phyloP scores from a whole-genome alignment of 2,329 filamentous ascomycete species.

The Myriosclerotinia scirpicola region DNA sequence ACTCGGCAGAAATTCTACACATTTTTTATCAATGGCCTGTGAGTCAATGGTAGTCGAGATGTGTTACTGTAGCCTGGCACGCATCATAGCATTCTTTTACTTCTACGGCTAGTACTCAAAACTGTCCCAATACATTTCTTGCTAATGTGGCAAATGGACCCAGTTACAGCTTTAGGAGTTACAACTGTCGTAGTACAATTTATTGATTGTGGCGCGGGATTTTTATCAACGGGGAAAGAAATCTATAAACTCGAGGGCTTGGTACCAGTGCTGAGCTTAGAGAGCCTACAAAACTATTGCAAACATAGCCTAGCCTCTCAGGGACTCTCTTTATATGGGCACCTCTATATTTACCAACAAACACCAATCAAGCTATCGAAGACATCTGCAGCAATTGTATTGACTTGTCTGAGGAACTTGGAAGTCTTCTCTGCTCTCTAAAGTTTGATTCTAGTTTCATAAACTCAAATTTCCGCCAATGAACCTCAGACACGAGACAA shows the following conservation, averaged over 20 bases:
- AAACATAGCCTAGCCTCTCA: neutral
- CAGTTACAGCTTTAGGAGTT: neutral
- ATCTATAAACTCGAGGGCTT: neutral
- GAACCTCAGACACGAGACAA: neutral
- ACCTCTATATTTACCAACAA: neutral
- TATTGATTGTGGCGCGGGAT: neutral
- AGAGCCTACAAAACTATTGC: neutral
- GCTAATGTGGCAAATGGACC: neutral
- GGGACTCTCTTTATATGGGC: neutral
- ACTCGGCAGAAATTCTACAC: too few relatives aligned
- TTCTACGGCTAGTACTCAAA: neutral
- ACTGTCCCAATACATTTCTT: neutral
- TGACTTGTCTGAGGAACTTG: neutral
- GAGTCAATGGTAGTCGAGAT: neutral
- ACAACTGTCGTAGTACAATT: neutral
- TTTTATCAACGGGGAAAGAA: neutral
- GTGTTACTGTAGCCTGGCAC: neutral
- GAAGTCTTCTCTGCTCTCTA: neutral
- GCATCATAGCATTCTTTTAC: neutral
- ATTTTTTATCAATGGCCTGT: too few relatives aligned
- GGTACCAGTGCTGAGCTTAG: neutral
- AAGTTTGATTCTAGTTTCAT: neutral
- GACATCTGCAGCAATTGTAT: constrained; percentile 1
- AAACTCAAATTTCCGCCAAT: constrained; percentile 21
- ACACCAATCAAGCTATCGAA: neutral